Evolutionary conservation across 208 protist genomes (phyloP).

Genomic region (Crithidia mellificae): DNA sequence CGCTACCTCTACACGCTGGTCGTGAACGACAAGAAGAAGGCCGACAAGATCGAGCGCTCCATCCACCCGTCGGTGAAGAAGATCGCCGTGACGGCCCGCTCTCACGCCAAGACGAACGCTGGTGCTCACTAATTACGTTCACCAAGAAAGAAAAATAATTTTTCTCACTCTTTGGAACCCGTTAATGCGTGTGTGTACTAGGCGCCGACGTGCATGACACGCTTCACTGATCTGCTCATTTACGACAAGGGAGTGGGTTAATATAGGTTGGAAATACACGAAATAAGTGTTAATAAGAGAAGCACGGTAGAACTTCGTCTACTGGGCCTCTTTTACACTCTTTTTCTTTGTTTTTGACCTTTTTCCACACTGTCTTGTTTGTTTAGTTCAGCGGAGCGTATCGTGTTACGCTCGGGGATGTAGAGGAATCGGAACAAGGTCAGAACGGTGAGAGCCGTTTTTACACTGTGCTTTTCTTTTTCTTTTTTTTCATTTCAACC

Average conservation of each 20-base stretch:
- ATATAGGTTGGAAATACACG: too few relatives aligned
- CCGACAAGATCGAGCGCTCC: conserved; percentile 90
- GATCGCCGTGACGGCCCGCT: conserved; percentile 82
- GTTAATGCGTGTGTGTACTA: neutral
- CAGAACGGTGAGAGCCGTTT: conserved; percentile 6
- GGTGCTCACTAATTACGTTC: conserved; percentile 29
- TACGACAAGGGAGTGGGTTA: too few relatives aligned
- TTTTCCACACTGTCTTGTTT: too few relatives aligned
- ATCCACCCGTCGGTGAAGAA: conserved; percentile 91
- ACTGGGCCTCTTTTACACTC: too few relatives aligned
- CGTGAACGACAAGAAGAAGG: conserved; percentile 91
- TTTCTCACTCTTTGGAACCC: neutral
- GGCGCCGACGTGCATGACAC: neutral
- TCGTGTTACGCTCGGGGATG: neutral
- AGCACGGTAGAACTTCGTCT: too few relatives aligned
- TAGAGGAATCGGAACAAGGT: conserved; percentile 5
- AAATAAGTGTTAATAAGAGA: too few relatives aligned
- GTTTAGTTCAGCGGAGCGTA: neutral
- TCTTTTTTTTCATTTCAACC: conserved; percentile 8
- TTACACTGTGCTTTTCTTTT: conserved; percentile 1
- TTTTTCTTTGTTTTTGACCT: too few relatives aligned
- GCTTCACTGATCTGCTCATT: neutral
- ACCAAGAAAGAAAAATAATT: neutral
- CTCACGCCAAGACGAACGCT: conserved; percentile 85
- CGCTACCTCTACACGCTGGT: conserved; percentile 93